Base-by-base conservation (phyloP, 305 asterid genomes). In the Fraxinus angustifolia region DNA sequence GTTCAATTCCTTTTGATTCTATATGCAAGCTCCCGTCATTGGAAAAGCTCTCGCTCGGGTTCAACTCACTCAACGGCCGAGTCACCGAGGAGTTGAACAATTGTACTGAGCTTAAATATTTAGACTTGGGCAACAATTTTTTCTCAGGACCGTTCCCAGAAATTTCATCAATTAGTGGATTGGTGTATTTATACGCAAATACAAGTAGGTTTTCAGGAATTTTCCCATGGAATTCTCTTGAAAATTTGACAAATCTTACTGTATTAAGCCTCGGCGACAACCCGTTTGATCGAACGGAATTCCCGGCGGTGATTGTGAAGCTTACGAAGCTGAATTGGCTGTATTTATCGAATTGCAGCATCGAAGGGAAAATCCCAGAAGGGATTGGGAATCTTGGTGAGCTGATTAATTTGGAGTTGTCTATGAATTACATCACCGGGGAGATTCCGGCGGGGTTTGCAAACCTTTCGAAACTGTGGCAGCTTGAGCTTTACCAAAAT, bases 211-310 rank as follows among this genome's bases (percentile, higher is more conserved):
- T 95, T 75, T 82, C 96, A 0, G 98, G 97, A 1, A 26, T 6
- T 48, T 92, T 93, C 53, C 98, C 96, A 0, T 93, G 97, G 97
- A 80, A 72, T 3, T 92, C 96, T 38, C 76, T 95, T 0, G 70
- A 11, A 0, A 90, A 85, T 36, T 88, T 88, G 94, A 83, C 81
- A 0, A 70, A 87, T 58, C 87, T 95, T 48, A 83, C 79, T 16
- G 94, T 79, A 1, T 73, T 95, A 77, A 92, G 98, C 82, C 77
- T 92, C 2, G 99, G 99, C 3, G 98, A 93, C 79, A 95, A 93
- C 80, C 23, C 50, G 0, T 92, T 95, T 53, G 88, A 87, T 58
- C 76, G 26, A 2, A 45, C 90, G 8, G 86, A 83, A 4, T 93
- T 95, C 68, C 98, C 97, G 3, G 23, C 14, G 0, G 87, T n/a